Evolutionary conservation across 179 eudicot genomes (phyloP).

Genomic region (Beta lomatogona): DNA sequence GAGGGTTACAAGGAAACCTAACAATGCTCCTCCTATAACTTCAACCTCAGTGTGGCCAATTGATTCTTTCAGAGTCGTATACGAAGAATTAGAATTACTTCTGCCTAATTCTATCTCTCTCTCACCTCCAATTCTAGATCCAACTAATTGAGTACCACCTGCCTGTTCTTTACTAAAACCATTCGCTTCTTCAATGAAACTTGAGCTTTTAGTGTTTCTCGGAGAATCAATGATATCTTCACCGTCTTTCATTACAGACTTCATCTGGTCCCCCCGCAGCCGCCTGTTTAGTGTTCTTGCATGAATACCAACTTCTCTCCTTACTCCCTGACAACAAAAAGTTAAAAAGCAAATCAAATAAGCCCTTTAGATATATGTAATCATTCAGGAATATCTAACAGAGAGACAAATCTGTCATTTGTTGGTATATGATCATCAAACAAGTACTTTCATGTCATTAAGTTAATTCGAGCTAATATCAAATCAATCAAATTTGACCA

Average conservation of each 20-base stretch:
- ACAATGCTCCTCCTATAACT: constrained; percentile 80
- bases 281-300: constrained; percentile 69
- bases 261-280: constrained; percentile 33
- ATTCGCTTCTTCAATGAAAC: constrained; percentile 33
- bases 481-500: too few species aligned
- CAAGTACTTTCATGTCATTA: background rate
- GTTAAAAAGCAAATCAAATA: background rate
- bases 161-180: constrained; percentile 16
- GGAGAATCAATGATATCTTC: constrained; percentile 29
- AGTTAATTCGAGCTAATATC: too few species aligned
- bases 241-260: constrained; percentile 26
- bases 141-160: constrained; percentile 30
- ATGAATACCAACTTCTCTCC: constrained; percentile 90
- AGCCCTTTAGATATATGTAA: too few species aligned
- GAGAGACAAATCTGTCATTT: background rate
- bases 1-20: constrained; percentile 70
- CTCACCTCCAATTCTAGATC: constrained; percentile 27
- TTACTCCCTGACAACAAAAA: constrained; percentile 62
- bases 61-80: constrained; percentile 59
- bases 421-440: background rate
- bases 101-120: constrained; percentile 29
- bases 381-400: background rate
- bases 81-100: constrained; percentile 3
- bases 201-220: constrained; percentile 24
- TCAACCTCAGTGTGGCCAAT: constrained; percentile 82